phyloP scores from a whole-genome alignment of 1,284 basidiomycete species.

The Pseudozyma sp. region DNA sequence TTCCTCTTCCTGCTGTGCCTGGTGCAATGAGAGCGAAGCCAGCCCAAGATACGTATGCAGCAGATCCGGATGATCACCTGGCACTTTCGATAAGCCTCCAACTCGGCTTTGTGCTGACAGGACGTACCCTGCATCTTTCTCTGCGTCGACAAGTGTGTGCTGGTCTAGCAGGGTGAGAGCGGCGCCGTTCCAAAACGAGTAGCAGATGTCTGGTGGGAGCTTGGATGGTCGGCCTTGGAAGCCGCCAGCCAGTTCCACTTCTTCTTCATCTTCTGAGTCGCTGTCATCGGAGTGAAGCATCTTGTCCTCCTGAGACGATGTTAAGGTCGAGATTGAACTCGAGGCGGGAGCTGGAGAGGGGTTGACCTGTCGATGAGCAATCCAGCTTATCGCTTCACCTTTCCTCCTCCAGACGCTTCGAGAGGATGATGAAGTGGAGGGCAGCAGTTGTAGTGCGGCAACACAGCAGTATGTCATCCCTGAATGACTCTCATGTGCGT shows the following conservation, averaged over 20 bases:
- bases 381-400: constrained; percentile 18
- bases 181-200: constrained; percentile 68
- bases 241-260: constrained; percentile 30
- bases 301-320: neutral
- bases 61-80: constrained; percentile 58
- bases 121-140: constrained; percentile 51
- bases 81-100: constrained; percentile 64
- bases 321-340: neutral
- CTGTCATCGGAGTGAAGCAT: neutral
- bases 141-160: constrained; percentile 48
- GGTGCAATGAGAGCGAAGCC: constrained; percentile 60
- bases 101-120: constrained; percentile 56
- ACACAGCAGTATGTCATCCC: constrained; percentile 93
- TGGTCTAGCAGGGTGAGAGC: constrained; percentile 39
- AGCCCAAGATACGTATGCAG: constrained; percentile 65
- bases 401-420: constrained; percentile 7
- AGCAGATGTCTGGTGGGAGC: constrained; percentile 59
- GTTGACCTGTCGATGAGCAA: constrained; percentile 35
- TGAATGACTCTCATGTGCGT: constrained; percentile 87
- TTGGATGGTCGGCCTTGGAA: constrained; percentile 58
- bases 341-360: neutral
- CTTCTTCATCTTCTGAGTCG: constrained; percentile 22
- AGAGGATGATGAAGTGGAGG: constrained; percentile 11
- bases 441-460: constrained; percentile 77
- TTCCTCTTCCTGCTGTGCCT: neutral